Conservation (phyloP, 805 yeast species). For the Teunomyces atbi region DNA sequence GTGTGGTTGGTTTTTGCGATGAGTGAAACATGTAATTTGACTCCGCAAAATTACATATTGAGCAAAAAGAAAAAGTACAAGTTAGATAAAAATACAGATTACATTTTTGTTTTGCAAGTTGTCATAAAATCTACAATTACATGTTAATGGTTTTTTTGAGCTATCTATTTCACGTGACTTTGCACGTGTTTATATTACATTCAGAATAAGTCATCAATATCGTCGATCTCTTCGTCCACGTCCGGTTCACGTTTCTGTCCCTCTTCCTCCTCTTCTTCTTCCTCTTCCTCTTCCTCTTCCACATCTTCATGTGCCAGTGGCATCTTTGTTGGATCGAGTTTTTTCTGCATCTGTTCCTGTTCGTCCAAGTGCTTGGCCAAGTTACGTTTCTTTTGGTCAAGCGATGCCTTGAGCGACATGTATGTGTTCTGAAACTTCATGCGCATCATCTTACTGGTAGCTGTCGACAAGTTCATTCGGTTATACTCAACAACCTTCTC, state of each 20-base stretch:
- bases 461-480: constrained; percentile 65
- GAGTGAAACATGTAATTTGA: no score
- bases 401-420: constrained; percentile 71
- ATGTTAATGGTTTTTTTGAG: no score
- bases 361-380: constrained; percentile 37
- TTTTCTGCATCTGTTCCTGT: constrained; percentile 24
- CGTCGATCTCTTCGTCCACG: constrained; percentile 26
- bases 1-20: constrained; percentile 6
- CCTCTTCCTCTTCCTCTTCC: constrained; percentile 14
- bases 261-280: constrained; percentile 15
- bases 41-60: background rate
- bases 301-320: constrained; percentile 7
- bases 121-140: no score
- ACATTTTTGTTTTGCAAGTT: no score
- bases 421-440: constrained; percentile 83
- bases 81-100: no score
- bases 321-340: constrained; percentile 23
- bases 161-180: background rate
- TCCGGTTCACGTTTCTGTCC: constrained; percentile 22
- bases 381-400: constrained; percentile 75
- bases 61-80: no score
- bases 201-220: constrained; percentile 39
- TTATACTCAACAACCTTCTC: constrained; percentile 75
- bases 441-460: constrained; percentile 79
- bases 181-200: background rate